Percentiles rank a stretch among this genome's conserved stretches.
These are phyloP conservation scores for Anisodus acutangulus DNA, from an alignment of 257 asterid species.

Conservation along the genomic window DNA sequence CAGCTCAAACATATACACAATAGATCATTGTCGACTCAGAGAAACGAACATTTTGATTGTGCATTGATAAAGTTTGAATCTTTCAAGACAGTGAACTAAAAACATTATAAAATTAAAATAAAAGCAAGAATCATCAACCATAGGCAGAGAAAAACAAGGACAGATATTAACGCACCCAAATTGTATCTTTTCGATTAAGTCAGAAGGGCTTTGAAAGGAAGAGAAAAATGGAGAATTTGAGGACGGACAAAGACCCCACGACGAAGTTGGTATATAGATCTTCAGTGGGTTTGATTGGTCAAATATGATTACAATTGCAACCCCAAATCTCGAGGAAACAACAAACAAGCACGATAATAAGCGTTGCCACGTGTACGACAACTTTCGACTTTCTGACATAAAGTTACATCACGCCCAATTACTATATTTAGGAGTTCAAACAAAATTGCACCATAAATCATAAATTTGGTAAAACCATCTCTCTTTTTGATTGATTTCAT, in stretches of 20 bases:
- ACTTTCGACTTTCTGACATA: background rate
- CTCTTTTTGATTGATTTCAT: no score
- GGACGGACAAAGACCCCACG: background rate
- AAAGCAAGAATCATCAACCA: background rate
- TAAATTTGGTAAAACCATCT: no score
- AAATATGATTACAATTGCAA: background rate
- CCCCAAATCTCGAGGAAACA: background rate
- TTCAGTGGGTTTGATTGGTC: constrained; percentile 16
- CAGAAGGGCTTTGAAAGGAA: background rate
- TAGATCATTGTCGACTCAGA: background rate
- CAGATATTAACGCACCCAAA: background rate
- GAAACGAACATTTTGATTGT: background rate
- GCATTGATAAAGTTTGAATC: background rate
- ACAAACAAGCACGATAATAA: background rate
- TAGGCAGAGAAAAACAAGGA: background rate
- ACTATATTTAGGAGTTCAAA: no score
- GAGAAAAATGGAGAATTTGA: background rate
- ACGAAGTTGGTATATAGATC: no score
- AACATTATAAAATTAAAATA: background rate
- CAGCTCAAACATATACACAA: background rate
- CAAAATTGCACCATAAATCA: no score
- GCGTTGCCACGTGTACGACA: background rate
- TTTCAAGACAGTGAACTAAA: background rate
- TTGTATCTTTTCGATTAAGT: background rate
- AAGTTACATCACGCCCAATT: no score